Conservation (phyloP, 148 eudicot species). For the Chenopodium suecicum region DNA sequence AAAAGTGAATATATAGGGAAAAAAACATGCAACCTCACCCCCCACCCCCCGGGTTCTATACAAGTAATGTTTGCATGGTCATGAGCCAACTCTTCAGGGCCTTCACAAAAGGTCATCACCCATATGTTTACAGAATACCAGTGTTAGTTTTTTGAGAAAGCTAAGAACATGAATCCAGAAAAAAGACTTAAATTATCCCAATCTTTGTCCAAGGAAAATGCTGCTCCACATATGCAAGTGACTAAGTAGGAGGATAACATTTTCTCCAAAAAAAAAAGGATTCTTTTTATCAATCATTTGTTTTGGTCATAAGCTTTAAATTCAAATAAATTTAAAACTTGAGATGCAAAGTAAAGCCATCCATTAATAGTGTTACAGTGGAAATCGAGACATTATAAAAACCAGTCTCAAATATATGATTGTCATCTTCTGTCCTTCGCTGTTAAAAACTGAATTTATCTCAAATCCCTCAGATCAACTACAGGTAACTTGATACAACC, state of each 20-base stretch:
- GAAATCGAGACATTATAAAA: not conserved
- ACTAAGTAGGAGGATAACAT: not conserved
- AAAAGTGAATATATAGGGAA: not conserved
- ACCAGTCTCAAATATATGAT: not conserved
- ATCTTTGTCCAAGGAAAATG: not conserved
- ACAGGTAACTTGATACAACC: not conserved
- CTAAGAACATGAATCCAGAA: not conserved
- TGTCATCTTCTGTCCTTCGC: not conserved
- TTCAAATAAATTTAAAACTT: not conserved
- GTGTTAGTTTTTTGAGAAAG: not conserved
- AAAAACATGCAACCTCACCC: not conserved
- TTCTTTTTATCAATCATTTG: not conserved
- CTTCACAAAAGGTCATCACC: not conserved
- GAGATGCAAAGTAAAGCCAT: not conserved
- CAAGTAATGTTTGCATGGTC: not conserved
- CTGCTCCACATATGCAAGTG: not conserved
- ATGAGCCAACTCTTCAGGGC: not conserved
- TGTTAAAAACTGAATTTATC: not conserved
- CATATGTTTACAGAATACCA: not conserved
- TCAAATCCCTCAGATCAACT: not conserved
- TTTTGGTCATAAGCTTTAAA: not conserved
- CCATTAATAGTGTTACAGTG: not conserved
- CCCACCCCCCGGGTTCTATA: not conserved
- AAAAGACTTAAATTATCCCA: not conserved
- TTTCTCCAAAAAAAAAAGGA: no score